Conservation (phyloP, 768 basidiomycete species). For the Chalciporus sphaerocephalus region DNA sequence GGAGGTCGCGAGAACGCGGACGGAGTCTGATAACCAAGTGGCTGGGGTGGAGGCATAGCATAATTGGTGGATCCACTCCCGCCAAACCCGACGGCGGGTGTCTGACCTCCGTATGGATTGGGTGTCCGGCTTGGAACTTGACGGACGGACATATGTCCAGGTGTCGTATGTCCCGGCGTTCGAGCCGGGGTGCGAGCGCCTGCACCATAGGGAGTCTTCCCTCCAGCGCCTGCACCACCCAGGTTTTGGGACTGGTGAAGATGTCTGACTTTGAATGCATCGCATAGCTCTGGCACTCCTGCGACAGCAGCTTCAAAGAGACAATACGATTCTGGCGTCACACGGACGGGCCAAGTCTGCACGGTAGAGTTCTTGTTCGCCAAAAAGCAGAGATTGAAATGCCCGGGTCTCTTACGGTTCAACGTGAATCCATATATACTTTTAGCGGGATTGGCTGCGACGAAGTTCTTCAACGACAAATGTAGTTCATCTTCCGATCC, state of each 20-base stretch:
- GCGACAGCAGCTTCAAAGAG: conserved; percentile 87
- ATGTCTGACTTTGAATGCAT: conserved; percentile 93
- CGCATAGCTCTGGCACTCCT: conserved; percentile 89
- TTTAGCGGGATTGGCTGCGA: conserved; percentile 89
- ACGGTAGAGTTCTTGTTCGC: conserved; percentile 87
- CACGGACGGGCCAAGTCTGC: conserved; percentile 88
- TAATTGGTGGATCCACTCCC: conserved; percentile 27
- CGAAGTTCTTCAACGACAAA: conserved; percentile 80
- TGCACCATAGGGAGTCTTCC: conserved; percentile 77
- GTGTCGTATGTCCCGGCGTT: conserved; percentile 68
- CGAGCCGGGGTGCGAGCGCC: conserved; percentile 75
- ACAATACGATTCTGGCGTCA: conserved; percentile 84
- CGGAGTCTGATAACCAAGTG: conserved; percentile 41
- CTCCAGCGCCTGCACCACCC: conserved; percentile 48
- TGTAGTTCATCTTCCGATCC: conserved; percentile 87
- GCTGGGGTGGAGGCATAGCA: conserved; percentile 29
- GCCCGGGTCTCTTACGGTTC: conserved; percentile 85
- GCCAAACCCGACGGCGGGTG: conserved; percentile 32
- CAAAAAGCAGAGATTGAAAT: conserved; percentile 90
- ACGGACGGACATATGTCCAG: conserved; percentile 76
- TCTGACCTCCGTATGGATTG: conserved; percentile 62
- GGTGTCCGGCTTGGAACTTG: conserved; percentile 66
- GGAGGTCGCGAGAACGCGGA: conserved; percentile 38
- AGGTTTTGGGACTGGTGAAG: conserved; percentile 73
- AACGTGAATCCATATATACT: conserved; percentile 95